phyloP scores from a whole-genome alignment of 192 early-diverging fungal species.

The Backusella circina region DNA sequence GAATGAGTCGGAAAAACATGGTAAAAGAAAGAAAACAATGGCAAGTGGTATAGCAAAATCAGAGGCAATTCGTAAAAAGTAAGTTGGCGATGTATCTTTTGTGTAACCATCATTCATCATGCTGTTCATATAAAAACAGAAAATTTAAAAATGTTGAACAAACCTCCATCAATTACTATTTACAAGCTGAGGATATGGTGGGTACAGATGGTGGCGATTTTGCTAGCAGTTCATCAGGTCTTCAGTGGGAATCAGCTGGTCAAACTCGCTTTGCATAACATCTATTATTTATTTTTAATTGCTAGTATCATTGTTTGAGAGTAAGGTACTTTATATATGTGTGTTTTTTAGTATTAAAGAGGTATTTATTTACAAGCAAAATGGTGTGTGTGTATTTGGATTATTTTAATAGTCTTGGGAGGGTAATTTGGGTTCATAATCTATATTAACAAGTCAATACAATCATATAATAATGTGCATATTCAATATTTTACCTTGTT shows the following conservation, averaged over 20 bases:
- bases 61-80: neutral
- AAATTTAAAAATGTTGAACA: neutral
- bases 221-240: neutral
- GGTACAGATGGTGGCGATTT: neutral
- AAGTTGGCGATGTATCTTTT: neutral
- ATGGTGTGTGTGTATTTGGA: neutral
- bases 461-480: neutral
- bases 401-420: neutral
- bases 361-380: too few relatives aligned
- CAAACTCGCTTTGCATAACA: neutral
- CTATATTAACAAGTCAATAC: neutral
- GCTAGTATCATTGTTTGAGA: neutral
- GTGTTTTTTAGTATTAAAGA: too few relatives aligned
- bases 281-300: neutral
- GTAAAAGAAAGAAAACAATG: neutral
- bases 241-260: neutral
- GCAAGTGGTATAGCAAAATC: neutral
- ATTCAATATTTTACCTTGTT: conserved; percentile 8
- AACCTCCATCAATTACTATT: neutral
- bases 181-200: neutral
- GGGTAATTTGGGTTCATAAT: neutral
- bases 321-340: too few relatives aligned
- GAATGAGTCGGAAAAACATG: neutral
- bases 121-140: neutral
- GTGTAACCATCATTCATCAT: neutral